A percentile compares a stretch with the other conserved stretches of the same genome.
Evolutionary conservation across 1,284 basidiomycete genomes (phyloP).

Genomic region (Sphaerobolus stellatus): DNA sequence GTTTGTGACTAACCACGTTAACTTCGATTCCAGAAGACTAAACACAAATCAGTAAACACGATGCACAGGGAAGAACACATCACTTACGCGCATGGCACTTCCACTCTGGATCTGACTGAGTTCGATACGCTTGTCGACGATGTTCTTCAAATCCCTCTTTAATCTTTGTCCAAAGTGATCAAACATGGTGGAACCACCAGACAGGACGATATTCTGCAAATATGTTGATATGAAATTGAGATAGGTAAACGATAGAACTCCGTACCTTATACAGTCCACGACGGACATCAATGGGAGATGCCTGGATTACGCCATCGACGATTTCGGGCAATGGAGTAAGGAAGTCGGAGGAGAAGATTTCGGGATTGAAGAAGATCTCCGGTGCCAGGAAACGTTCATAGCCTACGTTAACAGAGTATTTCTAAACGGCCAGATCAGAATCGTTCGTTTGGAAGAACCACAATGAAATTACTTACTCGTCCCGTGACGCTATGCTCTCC

Average conservation of each 20-base stretch:
- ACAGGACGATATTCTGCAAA: conserved; percentile 85
- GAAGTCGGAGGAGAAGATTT: conserved; percentile 98
- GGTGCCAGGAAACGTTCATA: conserved; percentile 99
- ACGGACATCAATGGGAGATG: conserved; percentile 94
- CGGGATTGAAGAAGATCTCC: conserved; percentile 99
- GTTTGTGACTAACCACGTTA: conserved; percentile 97
- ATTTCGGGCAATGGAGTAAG: conserved; percentile 95
- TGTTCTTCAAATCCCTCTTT: conserved; percentile 91
- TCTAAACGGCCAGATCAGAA: conserved; percentile 42
- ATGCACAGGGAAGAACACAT: background rate
- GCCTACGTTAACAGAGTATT: conserved; percentile 91
- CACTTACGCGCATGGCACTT: conserved; percentile 67
- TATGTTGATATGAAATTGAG: too few species aligned
- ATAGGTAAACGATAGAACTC: too few species aligned
- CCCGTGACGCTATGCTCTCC: conserved; percentile 94
- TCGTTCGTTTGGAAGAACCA: background rate
- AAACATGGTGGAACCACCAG: conserved; percentile 97
- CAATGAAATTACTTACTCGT: conserved; percentile 52
- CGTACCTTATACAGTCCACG: conserved; percentile 89
- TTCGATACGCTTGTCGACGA: conserved; percentile 90
- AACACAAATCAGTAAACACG: conserved; percentile 15
- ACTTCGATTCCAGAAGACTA: conserved; percentile 94
- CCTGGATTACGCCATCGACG: conserved; percentile 95
- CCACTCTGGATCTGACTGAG: conserved; percentile 77
- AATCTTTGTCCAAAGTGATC: conserved; percentile 95